Percentiles rank a stretch among this genome's conserved stretches.
Conservation (phyloP, 768 basidiomycete genomes). For the Mrakia gelida region DNA sequence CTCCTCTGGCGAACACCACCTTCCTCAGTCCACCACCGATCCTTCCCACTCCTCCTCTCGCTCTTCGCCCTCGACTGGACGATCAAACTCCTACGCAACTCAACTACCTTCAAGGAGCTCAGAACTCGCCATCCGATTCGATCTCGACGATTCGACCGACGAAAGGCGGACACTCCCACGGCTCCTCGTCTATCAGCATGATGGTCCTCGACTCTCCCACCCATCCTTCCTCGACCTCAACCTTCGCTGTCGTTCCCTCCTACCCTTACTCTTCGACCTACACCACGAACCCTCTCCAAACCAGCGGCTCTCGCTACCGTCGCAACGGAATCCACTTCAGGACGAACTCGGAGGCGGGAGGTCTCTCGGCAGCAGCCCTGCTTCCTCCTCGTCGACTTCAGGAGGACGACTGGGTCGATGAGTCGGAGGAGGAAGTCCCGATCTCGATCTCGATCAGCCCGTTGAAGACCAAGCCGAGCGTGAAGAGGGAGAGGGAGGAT, state of each 20-base stretch:
- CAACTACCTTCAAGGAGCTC: background rate
- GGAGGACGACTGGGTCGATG: background rate
- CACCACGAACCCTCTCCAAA: background rate
- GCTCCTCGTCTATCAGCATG: background rate
- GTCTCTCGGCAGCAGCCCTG: background rate
- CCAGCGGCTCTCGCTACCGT: background rate
- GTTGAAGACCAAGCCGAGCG: background rate
- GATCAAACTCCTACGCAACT: background rate
- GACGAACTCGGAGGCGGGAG: background rate
- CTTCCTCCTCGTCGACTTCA: background rate
- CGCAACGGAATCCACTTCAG: background rate
- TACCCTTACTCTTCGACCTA: constrained; percentile 7
- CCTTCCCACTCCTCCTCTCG: background rate
- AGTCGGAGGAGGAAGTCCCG: background rate
- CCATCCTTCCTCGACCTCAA: background rate
- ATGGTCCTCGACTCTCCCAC: background rate
- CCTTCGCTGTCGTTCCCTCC: constrained; percentile 2
- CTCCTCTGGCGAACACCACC: background rate
- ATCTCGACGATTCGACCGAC: background rate
- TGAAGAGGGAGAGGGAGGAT: background rate
- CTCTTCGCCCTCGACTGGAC: background rate
- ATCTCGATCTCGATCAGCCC: background rate
- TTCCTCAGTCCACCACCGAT: background rate
- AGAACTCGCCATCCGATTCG: background rate
- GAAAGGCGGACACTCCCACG: background rate